These are phyloP conservation scores for Hypsizygus ulmarius DNA, from an alignment of 1,284 basidiomycete species.

Conservation along the genomic window DNA sequence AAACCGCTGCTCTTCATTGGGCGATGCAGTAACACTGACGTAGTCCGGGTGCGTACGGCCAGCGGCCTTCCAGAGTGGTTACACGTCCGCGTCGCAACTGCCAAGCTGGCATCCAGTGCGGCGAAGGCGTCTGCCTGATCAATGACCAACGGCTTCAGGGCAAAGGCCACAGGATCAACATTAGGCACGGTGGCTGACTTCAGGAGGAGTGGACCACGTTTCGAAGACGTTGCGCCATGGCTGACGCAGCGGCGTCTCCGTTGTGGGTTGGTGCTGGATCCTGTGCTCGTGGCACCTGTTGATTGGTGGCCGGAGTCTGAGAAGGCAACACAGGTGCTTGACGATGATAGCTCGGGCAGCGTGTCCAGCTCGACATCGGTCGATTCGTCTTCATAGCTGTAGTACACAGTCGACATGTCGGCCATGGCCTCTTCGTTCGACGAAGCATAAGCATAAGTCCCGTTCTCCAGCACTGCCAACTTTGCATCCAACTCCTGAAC, in stretches of 20 bases:
- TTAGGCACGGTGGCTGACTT: not conserved
- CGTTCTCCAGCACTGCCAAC: slow-evolving; percentile 10
- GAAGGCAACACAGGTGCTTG: slow-evolving; percentile 22
- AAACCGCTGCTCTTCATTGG: not conserved
- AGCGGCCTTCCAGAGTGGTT: slow-evolving; percentile 16
- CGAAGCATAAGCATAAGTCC: slow-evolving; percentile 7
- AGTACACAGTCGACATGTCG: slow-evolving; percentile 1
- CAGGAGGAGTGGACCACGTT: not conserved
- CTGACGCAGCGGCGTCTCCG: slow-evolving; percentile 13
- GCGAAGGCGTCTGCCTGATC: slow-evolving; percentile 6
- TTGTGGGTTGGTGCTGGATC: not conserved
- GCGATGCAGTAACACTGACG: slow-evolving; percentile 10
- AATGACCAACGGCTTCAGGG: not conserved
- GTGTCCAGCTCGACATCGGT: slow-evolving; percentile 15
- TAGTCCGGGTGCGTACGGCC: slow-evolving; percentile 16
- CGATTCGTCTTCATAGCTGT: slow-evolving; percentile 7
- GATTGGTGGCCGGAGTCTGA: slow-evolving; percentile 3
- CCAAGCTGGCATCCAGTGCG: not conserved
- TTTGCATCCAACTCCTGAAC: slow-evolving; percentile 18
- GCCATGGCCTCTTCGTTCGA: slow-evolving; percentile 14
- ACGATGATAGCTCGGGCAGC: slow-evolving; percentile 18
- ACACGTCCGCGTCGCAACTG: slow-evolving; percentile 8
- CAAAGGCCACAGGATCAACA: not conserved
- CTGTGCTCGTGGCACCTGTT: not conserved
- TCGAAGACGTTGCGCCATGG: not conserved